Base-by-base conservation (phyloP, 2,329 filamentous ascomycete genomes). In the Exophiala sideris region DNA sequence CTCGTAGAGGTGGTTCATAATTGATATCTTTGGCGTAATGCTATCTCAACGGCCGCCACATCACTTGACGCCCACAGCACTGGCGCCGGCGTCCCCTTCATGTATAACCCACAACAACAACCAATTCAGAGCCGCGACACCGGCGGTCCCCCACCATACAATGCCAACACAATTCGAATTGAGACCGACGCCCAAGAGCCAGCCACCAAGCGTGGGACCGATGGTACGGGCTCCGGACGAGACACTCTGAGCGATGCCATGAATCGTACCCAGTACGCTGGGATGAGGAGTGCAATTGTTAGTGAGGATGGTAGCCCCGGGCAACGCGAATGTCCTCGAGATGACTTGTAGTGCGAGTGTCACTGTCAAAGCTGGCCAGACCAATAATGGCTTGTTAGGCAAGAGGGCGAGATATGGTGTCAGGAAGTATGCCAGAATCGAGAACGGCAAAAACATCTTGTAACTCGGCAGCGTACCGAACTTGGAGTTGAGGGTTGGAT, bases 361-460 rank as follows among this genome's bases (percentile, higher is more conserved):
- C 2, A 81, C 65, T 0, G 79, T 77, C 14, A 91, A 84, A 1
- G 82, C 79, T 0, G 79, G 62, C 88, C 87, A 91, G 34, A 90
- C 74, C 3, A 70, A 65, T 7, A 76, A 70, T 64, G 49, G 78
- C 57, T 62, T 44, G 35, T 80, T 81, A 0, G 85, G 87, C 1
- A 91, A 76, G 29, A 91, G 70, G 1, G 87, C 80, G 10, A 92
- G 77, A 65, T 85, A 91, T 0, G 88, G 89, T 35, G 87, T 79
- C 8, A 87, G 66, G 8, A 83, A 73, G 68, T 92, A 92, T 0
- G 85, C 79, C 8, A 88, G 32, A 0, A 88, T 86, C 58, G 91
- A 91, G 46, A 86, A 79, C 39, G 84, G 78, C 1, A 91, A 74
- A 36, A 84, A 88, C n/a, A 79, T 70, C 3, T 85, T 81, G 77